phyloP scores from a whole-genome alignment of 805 yeast species.

The Vanderwaltozyma verrucispora region DNA sequence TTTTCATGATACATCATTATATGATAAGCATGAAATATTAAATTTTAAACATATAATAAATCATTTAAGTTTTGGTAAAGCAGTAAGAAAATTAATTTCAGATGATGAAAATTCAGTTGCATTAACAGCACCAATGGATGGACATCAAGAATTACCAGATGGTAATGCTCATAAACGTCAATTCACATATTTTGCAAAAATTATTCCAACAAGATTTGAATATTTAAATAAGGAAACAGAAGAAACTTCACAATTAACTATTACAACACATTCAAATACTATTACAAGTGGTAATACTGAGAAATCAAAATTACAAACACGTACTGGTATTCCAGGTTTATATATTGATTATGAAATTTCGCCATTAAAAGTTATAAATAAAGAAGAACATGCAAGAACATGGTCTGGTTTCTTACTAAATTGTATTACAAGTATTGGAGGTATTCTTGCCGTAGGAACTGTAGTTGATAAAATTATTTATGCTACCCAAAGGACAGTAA shows the following conservation, averaged over 20 bases:
- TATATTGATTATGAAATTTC: conserved; percentile 85
- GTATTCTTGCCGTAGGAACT: conserved; percentile 87
- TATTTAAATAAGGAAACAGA: conserved; percentile 34
- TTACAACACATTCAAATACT: conserved; percentile 81
- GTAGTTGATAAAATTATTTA: conserved; percentile 78
- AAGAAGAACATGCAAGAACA: conserved; percentile 54
- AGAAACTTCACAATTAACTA: conserved; percentile 87
- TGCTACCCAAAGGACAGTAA: conserved; percentile 72
- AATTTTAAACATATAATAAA: conserved; percentile 70
- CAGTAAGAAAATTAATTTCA: conserved; percentile 1
- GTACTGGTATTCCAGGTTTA: conserved; percentile 88
- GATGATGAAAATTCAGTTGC: not conserved
- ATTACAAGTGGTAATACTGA: conserved; percentile 82
- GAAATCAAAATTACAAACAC: conserved; percentile 67
- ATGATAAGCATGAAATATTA: conserved; percentile 46
- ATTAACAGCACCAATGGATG: conserved; percentile 46
- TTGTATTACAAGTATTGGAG: conserved; percentile 83
- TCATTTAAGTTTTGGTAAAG: conserved; percentile 70
- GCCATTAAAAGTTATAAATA: conserved; percentile 83
- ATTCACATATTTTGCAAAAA: conserved; percentile 73
- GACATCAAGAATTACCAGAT: conserved; percentile 26
- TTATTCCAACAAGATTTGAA: conserved; percentile 83
- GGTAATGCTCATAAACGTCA: conserved; percentile 47
- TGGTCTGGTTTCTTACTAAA: conserved; percentile 79
- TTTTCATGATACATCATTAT: conserved; percentile 76